Conservation (phyloP, 768 basidiomycete species). For the Kwoniella heveanensis region DNA sequence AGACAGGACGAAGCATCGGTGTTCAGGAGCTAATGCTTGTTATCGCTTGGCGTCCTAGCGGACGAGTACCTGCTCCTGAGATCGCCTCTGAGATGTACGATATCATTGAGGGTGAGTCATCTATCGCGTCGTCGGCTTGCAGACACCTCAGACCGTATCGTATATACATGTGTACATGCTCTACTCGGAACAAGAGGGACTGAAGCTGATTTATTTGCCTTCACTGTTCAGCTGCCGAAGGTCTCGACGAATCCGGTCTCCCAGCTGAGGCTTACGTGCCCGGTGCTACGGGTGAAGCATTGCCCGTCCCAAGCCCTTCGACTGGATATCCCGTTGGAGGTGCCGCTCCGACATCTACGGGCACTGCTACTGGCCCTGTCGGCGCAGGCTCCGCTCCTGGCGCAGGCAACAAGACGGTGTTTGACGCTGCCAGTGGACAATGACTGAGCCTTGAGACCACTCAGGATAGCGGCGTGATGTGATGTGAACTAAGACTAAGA, state of each 20-base stretch:
- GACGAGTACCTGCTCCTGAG: constrained; percentile 95
- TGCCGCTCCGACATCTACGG: not conserved
- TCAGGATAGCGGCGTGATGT: not conserved
- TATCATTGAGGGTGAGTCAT: constrained; percentile 70
- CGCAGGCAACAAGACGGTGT: constrained; percentile 39
- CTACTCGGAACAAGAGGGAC: not conserved
- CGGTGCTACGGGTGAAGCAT: constrained; percentile 40
- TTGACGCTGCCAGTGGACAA: constrained; percentile 31
- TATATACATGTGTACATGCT: no score
- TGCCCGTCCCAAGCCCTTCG: constrained; percentile 25
- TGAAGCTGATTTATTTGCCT: not conserved
- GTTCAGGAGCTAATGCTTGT: no score
- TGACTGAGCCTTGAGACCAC: not conserved
- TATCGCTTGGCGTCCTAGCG: constrained; percentile 58
- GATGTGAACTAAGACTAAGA: not conserved
- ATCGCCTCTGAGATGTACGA: constrained; percentile 90
- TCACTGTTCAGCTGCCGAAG: constrained; percentile 68
- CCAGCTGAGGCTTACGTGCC: constrained; percentile 82
- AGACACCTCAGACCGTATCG: no score
- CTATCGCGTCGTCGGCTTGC: no score
- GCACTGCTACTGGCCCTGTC: not conserved
- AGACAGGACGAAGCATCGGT: no score
- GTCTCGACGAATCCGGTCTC: constrained; percentile 79
- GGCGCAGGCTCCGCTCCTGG: constrained; percentile 24
- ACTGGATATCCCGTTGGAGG: constrained; percentile 11